Base-by-base conservation (phyloP, 345 rosid species). In the Balakata baccata region DNA sequence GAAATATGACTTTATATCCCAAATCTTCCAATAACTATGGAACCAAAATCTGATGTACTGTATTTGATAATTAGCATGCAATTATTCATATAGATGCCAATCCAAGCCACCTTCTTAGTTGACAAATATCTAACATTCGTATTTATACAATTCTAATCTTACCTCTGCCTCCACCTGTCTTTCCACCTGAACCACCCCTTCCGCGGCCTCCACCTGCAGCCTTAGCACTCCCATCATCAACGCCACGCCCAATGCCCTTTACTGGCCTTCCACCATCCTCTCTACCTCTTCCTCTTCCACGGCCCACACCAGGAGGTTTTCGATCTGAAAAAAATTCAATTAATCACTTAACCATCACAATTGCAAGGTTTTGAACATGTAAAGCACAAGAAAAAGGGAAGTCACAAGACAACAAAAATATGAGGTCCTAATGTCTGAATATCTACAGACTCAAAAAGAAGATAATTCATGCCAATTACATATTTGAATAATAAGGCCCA, bases 251-350 rank as follows among this genome's bases (percentile, higher is more conserved):
- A 51, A 83, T 81, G 63, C 91, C 93, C 79, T 81, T 89, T 51
- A 84, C 65, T 70, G 80, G 87, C 79, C 91, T 86, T 73, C 89
- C 91, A 74, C 91, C 89, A 37, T 90, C 93, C 62, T 89, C 96
- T 84, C 96, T 86, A 23, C 96, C 93, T 76, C 96, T 87, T 64
- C 93, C 96, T 82, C 93, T 85, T 74, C 96, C 96, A 47, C 92
- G 93, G 23, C 93, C 90, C 0, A 90, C 88, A 0, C 91, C 93
- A 73, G 96, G 93, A 56, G 96, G 93, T 79, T 70, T 90, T 69
- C 93, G 88, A 81, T 90, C 96, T 90, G 80, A 11, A 79, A 59
- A 9, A 71, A 61, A 37, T 7, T 49, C 50, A 52, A 75, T 22
- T n/a, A 56, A 58, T 50, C 43, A 63, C 1, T 60, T 25, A 76